A percentile compares a stretch with the other conserved stretches of the same genome.
These are phyloP conservation scores for Arxiozyma bovina DNA, from an alignment of 1,139 yeast genomes.

Conservation along the genomic window DNA sequence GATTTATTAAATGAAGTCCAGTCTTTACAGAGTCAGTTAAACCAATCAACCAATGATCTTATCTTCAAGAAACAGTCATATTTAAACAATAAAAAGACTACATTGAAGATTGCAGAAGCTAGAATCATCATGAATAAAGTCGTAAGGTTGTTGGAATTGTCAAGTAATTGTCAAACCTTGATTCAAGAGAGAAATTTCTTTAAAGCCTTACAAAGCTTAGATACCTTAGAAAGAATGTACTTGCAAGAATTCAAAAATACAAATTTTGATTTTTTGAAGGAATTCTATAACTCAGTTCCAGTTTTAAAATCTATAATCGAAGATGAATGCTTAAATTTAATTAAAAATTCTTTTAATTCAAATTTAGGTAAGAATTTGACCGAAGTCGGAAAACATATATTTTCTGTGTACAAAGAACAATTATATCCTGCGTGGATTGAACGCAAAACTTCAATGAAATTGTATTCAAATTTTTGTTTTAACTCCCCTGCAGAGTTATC, in stretches of 20 bases:
- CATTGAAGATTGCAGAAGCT: conserved; percentile 55
- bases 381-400: conserved; percentile 52
- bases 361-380: conserved; percentile 50
- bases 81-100: conserved; percentile 49
- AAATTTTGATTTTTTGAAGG: conserved; percentile 54
- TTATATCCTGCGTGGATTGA: conserved; percentile 35
- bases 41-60: conserved; percentile 56
- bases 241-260: conserved; percentile 60
- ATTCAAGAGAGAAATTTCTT: conserved; percentile 60
- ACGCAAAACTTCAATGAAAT: conserved; percentile 34
- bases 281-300: conserved; percentile 69
- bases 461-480: conserved; percentile 50
- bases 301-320: conserved; percentile 64
- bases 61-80: conserved; percentile 49
- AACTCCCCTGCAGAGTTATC: conserved; percentile 82
- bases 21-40: conserved; percentile 39
- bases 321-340: conserved; percentile 66
- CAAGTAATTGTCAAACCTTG: conserved; percentile 78
- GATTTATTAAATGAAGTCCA: conserved; percentile 20
- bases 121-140: conserved; percentile 55
- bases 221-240: conserved; percentile 62
- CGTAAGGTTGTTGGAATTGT: conserved; percentile 73
- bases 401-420: conserved; percentile 41
- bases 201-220: conserved; percentile 76
- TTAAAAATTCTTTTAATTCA: conserved; percentile 61